phyloP scores from a whole-genome alignment of 2,329 filamentous ascomycete genomes.

The Apiospora phragmitis region DNA sequence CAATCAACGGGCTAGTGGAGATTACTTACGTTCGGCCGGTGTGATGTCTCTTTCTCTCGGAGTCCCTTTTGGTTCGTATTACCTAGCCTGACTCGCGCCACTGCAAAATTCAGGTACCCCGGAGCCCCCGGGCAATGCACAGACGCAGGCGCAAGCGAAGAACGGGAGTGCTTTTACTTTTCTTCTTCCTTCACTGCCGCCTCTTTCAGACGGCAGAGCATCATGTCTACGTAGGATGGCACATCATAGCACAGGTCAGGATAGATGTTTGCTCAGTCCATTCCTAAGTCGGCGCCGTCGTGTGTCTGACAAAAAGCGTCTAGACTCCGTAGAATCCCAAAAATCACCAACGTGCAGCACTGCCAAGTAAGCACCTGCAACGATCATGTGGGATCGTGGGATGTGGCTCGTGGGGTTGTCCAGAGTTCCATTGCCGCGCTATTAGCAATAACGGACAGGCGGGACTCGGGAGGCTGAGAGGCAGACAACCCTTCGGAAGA shows the following conservation, averaged over 20 bases:
- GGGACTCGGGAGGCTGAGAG: neutral
- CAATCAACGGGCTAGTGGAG: neutral
- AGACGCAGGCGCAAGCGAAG: neutral
- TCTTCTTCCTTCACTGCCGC: neutral
- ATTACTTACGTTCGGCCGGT: neutral
- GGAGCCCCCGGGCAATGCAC: neutral
- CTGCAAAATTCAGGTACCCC: neutral
- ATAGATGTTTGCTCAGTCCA: neutral
- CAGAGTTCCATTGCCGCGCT: neutral
- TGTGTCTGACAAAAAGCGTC: neutral
- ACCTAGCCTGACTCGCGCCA: neutral
- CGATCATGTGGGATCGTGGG: neutral
- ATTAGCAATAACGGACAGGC: neutral
- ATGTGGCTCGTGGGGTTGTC: neutral
- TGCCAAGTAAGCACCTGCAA: conserved; percentile 1
- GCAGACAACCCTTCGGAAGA: conserved; percentile 1
- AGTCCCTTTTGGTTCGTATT: neutral
- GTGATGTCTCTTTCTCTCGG: neutral
- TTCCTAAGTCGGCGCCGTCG: neutral
- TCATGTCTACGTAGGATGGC: neutral
- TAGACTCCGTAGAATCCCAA: neutral
- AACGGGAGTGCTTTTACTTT: neutral
- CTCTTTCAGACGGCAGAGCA: neutral
- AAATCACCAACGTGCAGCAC: neutral
- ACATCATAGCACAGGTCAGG: neutral